phyloP scores from a whole-genome alignment of 805 yeast genomes.

The Ogataea ramenticola region DNA sequence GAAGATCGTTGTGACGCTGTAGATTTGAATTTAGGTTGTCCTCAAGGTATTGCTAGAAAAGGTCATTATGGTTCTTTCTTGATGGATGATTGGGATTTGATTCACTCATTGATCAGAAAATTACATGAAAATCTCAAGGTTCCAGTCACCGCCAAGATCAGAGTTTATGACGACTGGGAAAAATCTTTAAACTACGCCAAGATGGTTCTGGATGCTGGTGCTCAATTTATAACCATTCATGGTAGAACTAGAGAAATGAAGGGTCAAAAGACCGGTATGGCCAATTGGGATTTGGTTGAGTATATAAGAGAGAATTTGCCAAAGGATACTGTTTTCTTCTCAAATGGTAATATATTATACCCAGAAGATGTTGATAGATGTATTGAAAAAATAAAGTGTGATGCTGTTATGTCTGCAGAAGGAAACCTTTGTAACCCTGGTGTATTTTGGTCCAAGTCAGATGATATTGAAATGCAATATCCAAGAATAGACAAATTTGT shows the following conservation, averaged over 20 bases:
- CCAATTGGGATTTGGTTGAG: slow-evolving; percentile 80
- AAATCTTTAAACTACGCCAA: slow-evolving; percentile 82
- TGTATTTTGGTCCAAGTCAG: slow-evolving; percentile 54
- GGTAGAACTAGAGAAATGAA: slow-evolving; percentile 97
- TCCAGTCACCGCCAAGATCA: slow-evolving; percentile 93
- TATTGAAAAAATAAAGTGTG: slow-evolving; percentile 55
- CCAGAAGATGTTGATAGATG: slow-evolving; percentile 78
- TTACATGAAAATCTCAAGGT: slow-evolving; percentile 68
- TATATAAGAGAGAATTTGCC: slow-evolving; percentile 75
- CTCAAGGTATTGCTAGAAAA: slow-evolving; percentile 93
- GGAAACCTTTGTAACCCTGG: slow-evolving; percentile 94
- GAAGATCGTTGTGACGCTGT: slow-evolving; percentile 90
- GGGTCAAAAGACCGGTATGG: slow-evolving; percentile 92
- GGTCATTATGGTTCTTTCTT: slow-evolving; percentile 94
- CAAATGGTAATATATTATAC: slow-evolving; percentile 92
- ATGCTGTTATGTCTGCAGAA: slow-evolving; percentile 97
- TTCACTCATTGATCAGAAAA: slow-evolving; percentile 60
- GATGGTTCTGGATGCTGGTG: slow-evolving; percentile 88
- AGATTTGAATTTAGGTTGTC: slow-evolving; percentile 94
- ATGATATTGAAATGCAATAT: slow-evolving; percentile 55
- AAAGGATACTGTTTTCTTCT: slow-evolving; percentile 75
- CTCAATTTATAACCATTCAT: slow-evolving; percentile 90
- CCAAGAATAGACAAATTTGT: slow-evolving; percentile 81
- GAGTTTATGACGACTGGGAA: slow-evolving; percentile 79
- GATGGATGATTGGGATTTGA: slow-evolving; percentile 94